Evolutionary conservation across 495 filamentous ascomycete genomes (phyloP).

Genomic region (Arthonia radiata): DNA sequence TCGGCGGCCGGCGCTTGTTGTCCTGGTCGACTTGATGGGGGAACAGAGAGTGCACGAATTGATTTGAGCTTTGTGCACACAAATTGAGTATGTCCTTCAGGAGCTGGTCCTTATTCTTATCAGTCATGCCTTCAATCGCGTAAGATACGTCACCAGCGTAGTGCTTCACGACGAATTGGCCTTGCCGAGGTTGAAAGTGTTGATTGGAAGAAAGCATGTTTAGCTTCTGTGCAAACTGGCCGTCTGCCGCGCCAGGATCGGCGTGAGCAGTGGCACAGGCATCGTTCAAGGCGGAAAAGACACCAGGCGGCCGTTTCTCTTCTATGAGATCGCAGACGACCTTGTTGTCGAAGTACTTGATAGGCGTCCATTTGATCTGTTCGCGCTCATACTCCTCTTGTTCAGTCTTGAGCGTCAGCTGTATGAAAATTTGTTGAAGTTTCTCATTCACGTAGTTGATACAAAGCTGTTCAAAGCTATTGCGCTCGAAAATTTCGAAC

Average conservation of each 20-base stretch:
- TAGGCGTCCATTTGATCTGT: slow-evolving; percentile 95
- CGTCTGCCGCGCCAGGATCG: slow-evolving; percentile 77
- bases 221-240: slow-evolving; percentile 79
- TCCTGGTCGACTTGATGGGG: slow-evolving; percentile 87
- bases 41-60: slow-evolving; percentile 69
- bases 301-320: slow-evolving; percentile 68
- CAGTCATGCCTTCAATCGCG: slow-evolving; percentile 87
- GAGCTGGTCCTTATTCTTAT: slow-evolving; percentile 98
- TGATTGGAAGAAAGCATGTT: slow-evolving; percentile 70
- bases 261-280: slow-evolving; percentile 93
- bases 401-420: slow-evolving; percentile 86
- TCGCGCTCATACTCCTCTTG: slow-evolving; percentile 95
- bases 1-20: slow-evolving; percentile 80
- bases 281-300: slow-evolving; percentile 92
- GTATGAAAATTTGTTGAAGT: slow-evolving; percentile 97
- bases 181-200: slow-evolving; percentile 78
- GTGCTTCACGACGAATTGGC: slow-evolving; percentile 95
- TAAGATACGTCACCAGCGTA: slow-evolving; percentile 97
- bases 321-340: slow-evolving; percentile 96
- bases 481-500: slow-evolving; percentile 98
- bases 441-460: slow-evolving; percentile 99
- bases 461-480: slow-evolving; percentile 97
- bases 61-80: slow-evolving; percentile 58
- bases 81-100: slow-evolving; percentile 84
- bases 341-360: slow-evolving; percentile 99